Percentiles rank a stretch among this genome's conserved stretches.
phyloP scores from a whole-genome alignment of 1,139 yeast genomes.

The Taphrina flavorubra region DNA sequence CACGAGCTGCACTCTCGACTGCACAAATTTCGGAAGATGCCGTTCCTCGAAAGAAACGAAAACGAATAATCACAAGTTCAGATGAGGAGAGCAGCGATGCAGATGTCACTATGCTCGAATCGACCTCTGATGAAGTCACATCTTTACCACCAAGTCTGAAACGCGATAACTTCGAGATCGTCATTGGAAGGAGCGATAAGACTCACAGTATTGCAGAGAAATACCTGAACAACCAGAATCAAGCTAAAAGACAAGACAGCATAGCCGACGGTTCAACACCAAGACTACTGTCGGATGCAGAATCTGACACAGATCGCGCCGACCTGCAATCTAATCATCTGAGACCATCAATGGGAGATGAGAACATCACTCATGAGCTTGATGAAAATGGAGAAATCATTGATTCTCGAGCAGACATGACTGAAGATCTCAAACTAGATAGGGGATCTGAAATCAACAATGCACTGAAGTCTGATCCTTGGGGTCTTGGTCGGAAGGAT shows the following conservation, averaged over 20 bases:
- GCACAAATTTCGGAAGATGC: background rate
- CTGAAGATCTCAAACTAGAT: background rate
- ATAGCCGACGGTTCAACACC: slow-evolving; percentile 1
- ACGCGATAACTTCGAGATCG: slow-evolving; percentile 7
- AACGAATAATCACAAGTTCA: background rate
- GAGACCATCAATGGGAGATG: background rate
- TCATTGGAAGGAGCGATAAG: background rate
- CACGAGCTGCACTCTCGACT: background rate
- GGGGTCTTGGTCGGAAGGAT: slow-evolving; percentile 22
- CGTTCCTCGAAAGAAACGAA: background rate
- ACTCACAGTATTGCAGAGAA: background rate
- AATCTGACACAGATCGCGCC: background rate
- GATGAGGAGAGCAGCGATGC: background rate
- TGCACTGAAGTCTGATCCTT: slow-evolving; percentile 21
- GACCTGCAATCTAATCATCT: background rate
- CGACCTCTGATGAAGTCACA: background rate
- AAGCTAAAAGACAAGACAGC: background rate
- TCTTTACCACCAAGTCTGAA: background rate
- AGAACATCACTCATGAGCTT: background rate
- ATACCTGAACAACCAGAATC: background rate
- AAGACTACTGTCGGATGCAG: background rate
- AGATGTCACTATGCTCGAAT: background rate
- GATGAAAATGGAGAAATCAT: slow-evolving; percentile 5
- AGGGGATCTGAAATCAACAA: slow-evolving; percentile 9
- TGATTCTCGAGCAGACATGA: slow-evolving; percentile 13